phyloP scores from a whole-genome alignment of 2,329 filamentous ascomycete species.

The Xylariaceae sp. region DNA sequence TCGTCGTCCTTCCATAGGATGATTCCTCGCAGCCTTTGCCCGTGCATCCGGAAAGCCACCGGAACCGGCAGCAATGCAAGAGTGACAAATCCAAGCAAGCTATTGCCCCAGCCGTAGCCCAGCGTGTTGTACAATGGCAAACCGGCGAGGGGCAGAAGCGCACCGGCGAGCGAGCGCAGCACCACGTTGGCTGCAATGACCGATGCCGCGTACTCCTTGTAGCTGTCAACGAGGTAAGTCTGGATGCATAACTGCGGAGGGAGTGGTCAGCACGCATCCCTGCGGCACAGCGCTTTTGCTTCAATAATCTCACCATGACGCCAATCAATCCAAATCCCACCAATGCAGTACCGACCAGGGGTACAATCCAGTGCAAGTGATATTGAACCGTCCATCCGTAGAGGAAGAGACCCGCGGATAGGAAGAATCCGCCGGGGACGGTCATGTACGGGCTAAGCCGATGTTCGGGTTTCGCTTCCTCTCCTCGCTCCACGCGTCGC shows the following conservation, averaged over 20 bases:
- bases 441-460: conserved; percentile 2
- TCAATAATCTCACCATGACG: conserved; percentile 5
- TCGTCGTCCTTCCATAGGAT: background rate
- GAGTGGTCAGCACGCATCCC: no score
- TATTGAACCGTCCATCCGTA: conserved; percentile 40
- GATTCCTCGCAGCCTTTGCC: background rate
- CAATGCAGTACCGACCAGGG: conserved; percentile 41
- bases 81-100: conserved; percentile 3
- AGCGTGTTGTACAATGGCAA: conserved; percentile 36
- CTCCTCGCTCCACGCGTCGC: background rate
- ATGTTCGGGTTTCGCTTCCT: conserved; percentile 4
- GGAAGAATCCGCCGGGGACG: background rate
- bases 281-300: no score
- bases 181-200: background rate
- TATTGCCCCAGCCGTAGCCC: conserved; percentile 42
- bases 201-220: conserved; percentile 31
- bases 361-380: conserved; percentile 43
- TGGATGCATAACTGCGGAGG: conserved; percentile 35
- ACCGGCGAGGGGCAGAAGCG: conserved; percentile 37
- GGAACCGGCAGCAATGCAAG: background rate
- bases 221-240: conserved; percentile 59
- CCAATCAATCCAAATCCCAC: conserved; percentile 34
- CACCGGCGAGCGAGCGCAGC: conserved; percentile 20
- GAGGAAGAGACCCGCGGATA: conserved; percentile 39
- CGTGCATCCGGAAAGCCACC: background rate